These are phyloP conservation scores for Ophiocordyceps camponoti-floridani DNA, from an alignment of 2,329 filamentous ascomycete species.

Conservation along the genomic window DNA sequence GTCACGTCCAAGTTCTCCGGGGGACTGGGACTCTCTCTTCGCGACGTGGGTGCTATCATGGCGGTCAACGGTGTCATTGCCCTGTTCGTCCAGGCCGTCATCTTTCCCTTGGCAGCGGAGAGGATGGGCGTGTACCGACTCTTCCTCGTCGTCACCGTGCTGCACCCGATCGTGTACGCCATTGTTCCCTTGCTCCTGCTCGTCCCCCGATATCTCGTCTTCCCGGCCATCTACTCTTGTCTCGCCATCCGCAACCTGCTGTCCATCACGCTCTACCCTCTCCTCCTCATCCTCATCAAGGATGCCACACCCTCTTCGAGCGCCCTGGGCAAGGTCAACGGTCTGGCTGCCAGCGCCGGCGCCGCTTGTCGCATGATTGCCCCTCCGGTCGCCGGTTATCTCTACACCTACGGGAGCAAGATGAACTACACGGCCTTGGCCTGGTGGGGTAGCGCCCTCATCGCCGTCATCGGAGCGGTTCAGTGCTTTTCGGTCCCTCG, in stretches of 20 bases:
- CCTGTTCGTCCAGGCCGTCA: conserved; percentile 37
- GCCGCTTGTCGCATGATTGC: conserved; percentile 51
- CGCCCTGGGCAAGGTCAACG: conserved; percentile 46
- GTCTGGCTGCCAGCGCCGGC: conserved; percentile 45
- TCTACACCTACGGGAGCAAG: conserved; percentile 42
- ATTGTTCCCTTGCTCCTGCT: conserved; percentile 40
- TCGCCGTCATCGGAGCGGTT: conserved; percentile 36
- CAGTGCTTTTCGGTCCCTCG: conserved; percentile 40
- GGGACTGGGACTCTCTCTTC: conserved; percentile 43
- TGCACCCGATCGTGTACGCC: conserved; percentile 44
- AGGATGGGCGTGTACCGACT: conserved; percentile 40
- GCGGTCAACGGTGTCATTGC: conserved; percentile 40
- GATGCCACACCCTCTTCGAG: conserved; percentile 39
- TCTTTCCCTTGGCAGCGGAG: conserved; percentile 42
- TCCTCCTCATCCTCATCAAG: conserved; percentile 50
- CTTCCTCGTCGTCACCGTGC: conserved; percentile 36
- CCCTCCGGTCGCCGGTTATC: conserved; percentile 43
- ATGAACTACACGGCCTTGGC: conserved; percentile 41
- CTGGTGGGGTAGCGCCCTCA: conserved; percentile 43
- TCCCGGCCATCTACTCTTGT: conserved; percentile 39
- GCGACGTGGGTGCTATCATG: conserved; percentile 43
- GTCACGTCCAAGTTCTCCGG: conserved; percentile 34
- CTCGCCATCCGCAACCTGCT: conserved; percentile 40
- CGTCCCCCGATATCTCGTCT: conserved; percentile 31
- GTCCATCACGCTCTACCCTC: conserved; percentile 46